Conservation (phyloP, 1,284 basidiomycete genomes). For the Fomitopsis betulina region DNA sequence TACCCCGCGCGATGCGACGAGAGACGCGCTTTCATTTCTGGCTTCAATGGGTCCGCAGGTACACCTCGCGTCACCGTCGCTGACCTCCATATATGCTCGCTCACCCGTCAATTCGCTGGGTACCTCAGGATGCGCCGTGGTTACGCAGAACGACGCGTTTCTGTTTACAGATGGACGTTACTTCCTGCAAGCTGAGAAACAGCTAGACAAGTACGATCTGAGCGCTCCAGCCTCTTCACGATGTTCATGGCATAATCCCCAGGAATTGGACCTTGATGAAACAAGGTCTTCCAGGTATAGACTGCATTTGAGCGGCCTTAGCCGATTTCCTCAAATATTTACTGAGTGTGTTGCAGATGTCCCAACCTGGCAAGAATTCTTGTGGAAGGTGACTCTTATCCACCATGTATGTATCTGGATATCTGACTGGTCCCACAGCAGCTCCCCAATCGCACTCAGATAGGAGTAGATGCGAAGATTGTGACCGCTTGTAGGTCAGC, state of each 20-base stretch:
- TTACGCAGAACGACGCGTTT: conserved; percentile 70
- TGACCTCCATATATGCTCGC: not conserved
- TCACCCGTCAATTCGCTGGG: not conserved
- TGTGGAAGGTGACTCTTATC: conserved; percentile 57
- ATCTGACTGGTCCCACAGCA: conserved; percentile 38
- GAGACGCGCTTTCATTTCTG: conserved; percentile 83
- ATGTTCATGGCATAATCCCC: not conserved
- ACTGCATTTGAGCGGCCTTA: not conserved
- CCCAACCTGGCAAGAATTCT: conserved; percentile 87
- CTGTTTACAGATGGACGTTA: conserved; percentile 95
- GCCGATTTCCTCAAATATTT: not conserved
- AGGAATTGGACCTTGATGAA: conserved; percentile 95
- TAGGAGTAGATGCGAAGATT: conserved; percentile 81
- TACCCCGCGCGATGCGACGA: conserved; percentile 85
- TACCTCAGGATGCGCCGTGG: conserved; percentile 67
- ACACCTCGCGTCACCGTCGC: not conserved
- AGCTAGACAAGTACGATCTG: conserved; percentile 69
- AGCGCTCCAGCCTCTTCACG: not conserved
- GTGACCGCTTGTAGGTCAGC: conserved; percentile 52
- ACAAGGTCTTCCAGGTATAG: conserved; percentile 70
- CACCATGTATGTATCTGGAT: not conserved
- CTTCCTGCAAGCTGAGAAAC: conserved; percentile 87
- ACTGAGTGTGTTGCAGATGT: conserved; percentile 48
- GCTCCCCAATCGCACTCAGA: conserved; percentile 53
- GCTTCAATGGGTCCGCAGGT: conserved; percentile 93